These are phyloP conservation scores for Lentinus brumalis DNA, from an alignment of 768 basidiomycete species.

Conservation along the genomic window DNA sequence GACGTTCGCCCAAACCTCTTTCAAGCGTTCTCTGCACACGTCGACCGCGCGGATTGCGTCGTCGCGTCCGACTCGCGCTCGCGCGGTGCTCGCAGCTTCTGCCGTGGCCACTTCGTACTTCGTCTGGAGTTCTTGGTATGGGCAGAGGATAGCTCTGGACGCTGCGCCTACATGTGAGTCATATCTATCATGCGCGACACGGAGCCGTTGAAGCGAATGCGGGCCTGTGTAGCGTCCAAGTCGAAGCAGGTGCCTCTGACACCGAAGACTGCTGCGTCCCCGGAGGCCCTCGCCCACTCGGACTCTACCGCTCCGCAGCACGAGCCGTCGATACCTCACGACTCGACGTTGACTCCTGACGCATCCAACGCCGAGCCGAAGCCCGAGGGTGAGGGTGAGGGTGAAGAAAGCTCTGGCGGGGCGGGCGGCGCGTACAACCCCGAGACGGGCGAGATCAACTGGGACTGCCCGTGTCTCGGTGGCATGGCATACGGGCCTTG, in stretches of 20 bases:
- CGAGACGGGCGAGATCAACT: slow-evolving; percentile 98
- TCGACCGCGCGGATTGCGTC: slow-evolving; percentile 25
- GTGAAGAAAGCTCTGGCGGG: slow-evolving; percentile 27
- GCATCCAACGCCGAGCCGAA: neutral
- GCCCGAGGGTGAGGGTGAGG: slow-evolving; percentile 24
- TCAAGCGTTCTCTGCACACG: slow-evolving; percentile 58
- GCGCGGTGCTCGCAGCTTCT: slow-evolving; percentile 31
- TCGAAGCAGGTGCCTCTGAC: slow-evolving; percentile 19
- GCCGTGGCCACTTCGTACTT: slow-evolving; percentile 35
- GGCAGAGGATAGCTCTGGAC: slow-evolving; percentile 24
- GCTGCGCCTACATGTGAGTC: slow-evolving; percentile 16
- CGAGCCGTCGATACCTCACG: slow-evolving; percentile 7
- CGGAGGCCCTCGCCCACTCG: slow-evolving; percentile 11
- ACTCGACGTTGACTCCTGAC: slow-evolving; percentile 3
- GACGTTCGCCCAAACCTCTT: slow-evolving; percentile 52
- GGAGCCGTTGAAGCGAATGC: neutral
- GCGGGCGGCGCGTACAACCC: slow-evolving; percentile 80
- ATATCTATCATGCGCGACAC: neutral
- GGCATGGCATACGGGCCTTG: slow-evolving; percentile 99
- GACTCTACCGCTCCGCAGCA: slow-evolving; percentile 1
- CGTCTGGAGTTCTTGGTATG: slow-evolving; percentile 31
- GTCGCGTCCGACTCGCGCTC: slow-evolving; percentile 21
- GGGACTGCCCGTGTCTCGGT: slow-evolving; percentile 99
- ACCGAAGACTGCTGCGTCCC: slow-evolving; percentile 11
- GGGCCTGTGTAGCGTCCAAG: slow-evolving; percentile 11